Conservation (phyloP, 2,329 filamentous ascomycete genomes). For the Colletotrichum plurivorum region DNA sequence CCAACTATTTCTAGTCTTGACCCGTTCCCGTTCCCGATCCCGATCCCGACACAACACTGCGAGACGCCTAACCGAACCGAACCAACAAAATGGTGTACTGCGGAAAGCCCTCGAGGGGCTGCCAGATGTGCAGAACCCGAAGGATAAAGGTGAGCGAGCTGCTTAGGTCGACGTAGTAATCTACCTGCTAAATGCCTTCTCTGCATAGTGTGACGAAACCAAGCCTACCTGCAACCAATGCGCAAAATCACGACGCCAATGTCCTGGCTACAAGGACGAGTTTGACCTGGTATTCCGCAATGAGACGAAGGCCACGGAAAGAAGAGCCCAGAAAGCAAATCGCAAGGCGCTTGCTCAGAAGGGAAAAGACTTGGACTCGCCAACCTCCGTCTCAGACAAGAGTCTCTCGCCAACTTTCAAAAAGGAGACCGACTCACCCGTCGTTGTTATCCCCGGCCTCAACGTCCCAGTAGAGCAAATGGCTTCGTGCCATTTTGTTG, state of each 20-base stretch:
- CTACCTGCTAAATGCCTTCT: constrained; percentile 37
- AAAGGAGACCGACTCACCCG: constrained; percentile 39
- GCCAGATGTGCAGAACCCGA: constrained; percentile 81
- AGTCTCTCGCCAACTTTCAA: constrained; percentile 42
- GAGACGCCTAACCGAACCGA: background rate
- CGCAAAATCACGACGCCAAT: constrained; percentile 73
- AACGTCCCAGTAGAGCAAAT: constrained; percentile 66
- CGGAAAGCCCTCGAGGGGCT: constrained; percentile 77
- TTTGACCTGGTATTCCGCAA: constrained; percentile 82
- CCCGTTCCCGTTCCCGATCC: too few species aligned
- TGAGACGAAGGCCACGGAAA: constrained; percentile 78
- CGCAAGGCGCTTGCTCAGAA: constrained; percentile 61
- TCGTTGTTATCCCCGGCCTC: constrained; percentile 52
- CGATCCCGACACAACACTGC: background rate
- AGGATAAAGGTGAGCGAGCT: constrained; percentile 76
- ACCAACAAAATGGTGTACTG: constrained; percentile 71
- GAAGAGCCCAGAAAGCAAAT: constrained; percentile 70
- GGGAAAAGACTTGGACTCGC: constrained; percentile 46
- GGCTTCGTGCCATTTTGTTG: constrained; percentile 71
- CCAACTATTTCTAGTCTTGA: too few species aligned
- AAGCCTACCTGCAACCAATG: constrained; percentile 77
- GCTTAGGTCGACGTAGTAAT: constrained; percentile 5
- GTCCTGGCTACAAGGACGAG: constrained; percentile 78
- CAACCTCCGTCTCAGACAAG: constrained; percentile 42
- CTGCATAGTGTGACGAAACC: constrained; percentile 73